Evolutionary conservation across 2,329 filamentous ascomycete species (phyloP).

Genomic region (Fusarium brevicatenulatum): DNA sequence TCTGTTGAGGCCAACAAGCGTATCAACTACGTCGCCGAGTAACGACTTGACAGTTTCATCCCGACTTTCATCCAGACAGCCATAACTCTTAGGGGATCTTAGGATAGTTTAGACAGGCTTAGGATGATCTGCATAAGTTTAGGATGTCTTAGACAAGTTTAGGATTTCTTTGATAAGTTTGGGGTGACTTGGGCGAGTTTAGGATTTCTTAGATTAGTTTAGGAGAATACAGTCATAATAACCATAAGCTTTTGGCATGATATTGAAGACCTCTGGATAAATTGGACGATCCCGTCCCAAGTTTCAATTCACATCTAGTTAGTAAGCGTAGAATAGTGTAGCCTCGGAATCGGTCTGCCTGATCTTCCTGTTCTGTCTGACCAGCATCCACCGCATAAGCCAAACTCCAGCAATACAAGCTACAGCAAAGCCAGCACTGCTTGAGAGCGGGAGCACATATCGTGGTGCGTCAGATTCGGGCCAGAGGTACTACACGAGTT

Average conservation of each 20-base stretch:
- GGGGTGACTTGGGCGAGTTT: no score
- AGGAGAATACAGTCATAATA: background rate
- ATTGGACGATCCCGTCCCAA: background rate
- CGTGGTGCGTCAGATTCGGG: slow-evolving; percentile 35
- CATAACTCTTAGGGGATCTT: background rate
- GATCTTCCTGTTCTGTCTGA: slow-evolving; percentile 43
- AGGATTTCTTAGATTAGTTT: background rate
- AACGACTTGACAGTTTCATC: background rate
- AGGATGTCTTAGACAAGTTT: background rate
- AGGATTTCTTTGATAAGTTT: no score
- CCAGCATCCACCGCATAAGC: slow-evolving; percentile 43
- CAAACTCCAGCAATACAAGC: slow-evolving; percentile 48
- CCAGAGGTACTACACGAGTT: slow-evolving; percentile 30
- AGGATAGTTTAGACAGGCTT: background rate
- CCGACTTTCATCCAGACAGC: background rate
- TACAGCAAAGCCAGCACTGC: slow-evolving; percentile 43
- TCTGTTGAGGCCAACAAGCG: background rate
- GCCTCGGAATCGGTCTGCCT: slow-evolving; percentile 39
- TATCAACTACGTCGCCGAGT: background rate
- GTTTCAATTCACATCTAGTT: background rate
- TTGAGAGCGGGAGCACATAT: slow-evolving; percentile 34
- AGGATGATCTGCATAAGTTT: background rate
- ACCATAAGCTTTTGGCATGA: background rate
- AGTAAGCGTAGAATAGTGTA: slow-evolving; percentile 36
- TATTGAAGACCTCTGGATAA: background rate